Evolutionary conservation across 257 asterid genomes (phyloP).

Genomic region (Asclepias syriaca): DNA sequence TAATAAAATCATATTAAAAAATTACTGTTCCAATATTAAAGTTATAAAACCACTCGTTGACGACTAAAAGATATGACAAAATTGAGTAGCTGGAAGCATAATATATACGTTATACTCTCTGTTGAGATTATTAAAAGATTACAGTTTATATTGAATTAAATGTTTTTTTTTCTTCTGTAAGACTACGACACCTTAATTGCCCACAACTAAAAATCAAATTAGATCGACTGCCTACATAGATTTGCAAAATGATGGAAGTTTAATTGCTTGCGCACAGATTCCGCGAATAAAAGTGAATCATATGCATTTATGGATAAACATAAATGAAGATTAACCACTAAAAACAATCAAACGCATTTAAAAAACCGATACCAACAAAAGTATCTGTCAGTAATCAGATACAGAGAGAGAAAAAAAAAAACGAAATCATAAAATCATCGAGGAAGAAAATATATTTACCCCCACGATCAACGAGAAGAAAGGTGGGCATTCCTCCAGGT

Average conservation of each 20-base stretch:
- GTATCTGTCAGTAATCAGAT: neutral
- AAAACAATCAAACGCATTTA: neutral
- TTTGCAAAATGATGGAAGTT: neutral
- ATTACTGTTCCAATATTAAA: neutral
- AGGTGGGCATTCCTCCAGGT: constrained; percentile 85
- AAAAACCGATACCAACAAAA: neutral
- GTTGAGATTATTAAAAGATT: neutral
- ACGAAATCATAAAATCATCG: neutral
- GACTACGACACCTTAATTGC: neutral
- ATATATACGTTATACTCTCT: neutral
- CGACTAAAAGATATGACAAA: neutral
- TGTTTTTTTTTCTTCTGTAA: neutral
- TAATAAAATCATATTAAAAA: neutral
- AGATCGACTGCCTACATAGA: neutral
- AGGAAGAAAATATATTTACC: constrained; percentile 34
- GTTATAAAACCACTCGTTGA: neutral
- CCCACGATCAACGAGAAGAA: constrained; percentile 88
- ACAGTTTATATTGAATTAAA: neutral
- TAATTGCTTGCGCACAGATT: neutral
- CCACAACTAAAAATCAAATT: neutral
- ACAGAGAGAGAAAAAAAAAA: neutral
- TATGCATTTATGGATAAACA: neutral
- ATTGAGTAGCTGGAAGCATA: neutral
- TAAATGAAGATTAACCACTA: neutral
- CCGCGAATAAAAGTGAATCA: neutral